phyloP scores from a whole-genome alignment of 2,329 filamentous ascomycete species.

The Botrytis fabae region DNA sequence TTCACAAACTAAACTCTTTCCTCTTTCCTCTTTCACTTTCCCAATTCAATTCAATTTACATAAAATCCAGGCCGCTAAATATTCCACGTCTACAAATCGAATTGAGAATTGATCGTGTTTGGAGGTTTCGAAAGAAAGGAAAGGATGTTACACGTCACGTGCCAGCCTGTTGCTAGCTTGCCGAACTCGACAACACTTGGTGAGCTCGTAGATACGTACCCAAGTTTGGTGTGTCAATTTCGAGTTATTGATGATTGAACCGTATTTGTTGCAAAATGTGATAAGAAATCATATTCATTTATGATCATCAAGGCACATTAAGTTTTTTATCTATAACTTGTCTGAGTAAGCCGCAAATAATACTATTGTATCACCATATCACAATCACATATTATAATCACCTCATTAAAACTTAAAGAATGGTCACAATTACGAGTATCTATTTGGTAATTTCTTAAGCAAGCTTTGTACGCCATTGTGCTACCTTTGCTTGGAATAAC shows the following conservation, averaged over 20 bases:
- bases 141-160: background rate
- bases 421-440: constrained; percentile 37
- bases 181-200: no score
- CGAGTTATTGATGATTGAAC: background rate
- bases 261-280: background rate
- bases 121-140: background rate
- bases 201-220: no score
- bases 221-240: no score
- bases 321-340: background rate
- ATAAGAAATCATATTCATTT: background rate
- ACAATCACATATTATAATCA: background rate
- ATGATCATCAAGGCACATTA: background rate
- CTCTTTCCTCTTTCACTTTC: no score
- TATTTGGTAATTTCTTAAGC: constrained; percentile 37
- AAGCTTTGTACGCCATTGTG: constrained; percentile 35
- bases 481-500: constrained; percentile 25
- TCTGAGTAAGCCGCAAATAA: background rate
- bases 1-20: no score
- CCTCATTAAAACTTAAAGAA: constrained; percentile 1
- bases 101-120: background rate
- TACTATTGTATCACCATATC: background rate
- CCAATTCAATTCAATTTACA: no score
- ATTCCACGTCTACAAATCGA: background rate
- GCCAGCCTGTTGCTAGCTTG: background rate
- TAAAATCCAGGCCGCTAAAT: background rate